phyloP scores from a whole-genome alignment of 345 rosid genomes.

The Viola odorata region DNA sequence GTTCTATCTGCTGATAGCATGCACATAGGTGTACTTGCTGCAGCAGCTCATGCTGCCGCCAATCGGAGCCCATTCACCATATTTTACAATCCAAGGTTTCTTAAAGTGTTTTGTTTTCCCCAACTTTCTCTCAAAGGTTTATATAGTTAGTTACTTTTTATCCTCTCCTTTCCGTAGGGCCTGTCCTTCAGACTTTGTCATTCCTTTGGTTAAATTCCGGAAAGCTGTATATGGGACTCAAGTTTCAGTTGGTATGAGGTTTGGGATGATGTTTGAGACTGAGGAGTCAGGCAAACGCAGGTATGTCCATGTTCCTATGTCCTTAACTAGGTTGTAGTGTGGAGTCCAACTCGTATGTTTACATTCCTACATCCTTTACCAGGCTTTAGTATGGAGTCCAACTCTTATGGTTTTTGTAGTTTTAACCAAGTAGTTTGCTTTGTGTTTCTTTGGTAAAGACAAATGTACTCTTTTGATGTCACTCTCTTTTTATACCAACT shows the following conservation, averaged over 20 bases:
- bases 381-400: too few relatives aligned
- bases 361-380: too few relatives aligned
- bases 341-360: too few relatives aligned
- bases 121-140: neutral
- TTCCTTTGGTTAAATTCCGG: conserved; percentile 69
- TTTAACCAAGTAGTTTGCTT: too few relatives aligned
- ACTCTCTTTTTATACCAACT: too few relatives aligned
- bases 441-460: too few relatives aligned
- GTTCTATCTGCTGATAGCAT: conserved; percentile 97
- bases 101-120: neutral
- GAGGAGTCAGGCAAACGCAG: conserved; percentile 94
- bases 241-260: conserved; percentile 92
- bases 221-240: conserved; percentile 84
- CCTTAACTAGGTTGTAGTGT: too few relatives aligned
- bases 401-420: too few relatives aligned
- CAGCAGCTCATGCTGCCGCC: conserved; percentile 96
- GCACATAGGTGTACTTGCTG: conserved; percentile 99
- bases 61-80: conserved; percentile 80
- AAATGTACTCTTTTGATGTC: too few relatives aligned
- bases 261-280: conserved; percentile 99
- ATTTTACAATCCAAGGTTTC: conserved; percentile 93
- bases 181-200: conserved; percentile 93
- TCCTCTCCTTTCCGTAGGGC: conserved; percentile 16
- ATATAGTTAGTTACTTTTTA: neutral
- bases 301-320: conserved; percentile 20